phyloP scores from a whole-genome alignment of 495 filamentous ascomycete species.

The Podospora pseudopauciseta region DNA sequence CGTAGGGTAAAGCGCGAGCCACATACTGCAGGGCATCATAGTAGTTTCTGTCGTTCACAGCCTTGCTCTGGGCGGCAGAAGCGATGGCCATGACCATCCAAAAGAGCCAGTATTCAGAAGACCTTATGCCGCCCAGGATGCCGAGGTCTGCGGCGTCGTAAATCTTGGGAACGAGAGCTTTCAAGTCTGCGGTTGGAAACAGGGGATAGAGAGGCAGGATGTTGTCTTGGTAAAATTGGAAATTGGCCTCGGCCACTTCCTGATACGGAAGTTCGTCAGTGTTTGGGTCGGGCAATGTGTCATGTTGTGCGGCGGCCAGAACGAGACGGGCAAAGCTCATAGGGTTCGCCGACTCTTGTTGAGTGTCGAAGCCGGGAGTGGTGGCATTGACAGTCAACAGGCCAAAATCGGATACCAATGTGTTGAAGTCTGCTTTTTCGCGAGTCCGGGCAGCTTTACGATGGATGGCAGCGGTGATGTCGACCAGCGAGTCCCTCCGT shows the following conservation, averaged over 20 bases:
- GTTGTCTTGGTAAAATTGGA: constrained; percentile 80
- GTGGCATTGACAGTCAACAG: constrained; percentile 88
- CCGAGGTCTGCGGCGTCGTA: constrained; percentile 61
- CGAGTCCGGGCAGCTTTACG: constrained; percentile 55
- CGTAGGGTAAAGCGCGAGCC: constrained; percentile 64
- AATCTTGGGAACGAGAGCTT: constrained; percentile 70
- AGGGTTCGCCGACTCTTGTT: constrained; percentile 63
- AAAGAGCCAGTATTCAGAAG: constrained; percentile 77
- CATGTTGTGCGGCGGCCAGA: constrained; percentile 66
- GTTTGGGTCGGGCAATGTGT: constrained; percentile 53
- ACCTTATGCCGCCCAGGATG: constrained; percentile 42
- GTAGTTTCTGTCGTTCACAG: constrained; percentile 60
- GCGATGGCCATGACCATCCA: constrained; percentile 86
- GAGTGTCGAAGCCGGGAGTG: constrained; percentile 74
- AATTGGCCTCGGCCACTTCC: constrained; percentile 57
- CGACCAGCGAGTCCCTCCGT: constrained; percentile 56
- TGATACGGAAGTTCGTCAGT: constrained; percentile 62
- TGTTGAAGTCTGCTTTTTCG: constrained; percentile 74
- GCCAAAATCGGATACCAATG: constrained; percentile 77
- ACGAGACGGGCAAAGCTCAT: constrained; percentile 86
- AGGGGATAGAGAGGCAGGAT: constrained; percentile 75
- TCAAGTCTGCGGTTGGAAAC: constrained; percentile 70
- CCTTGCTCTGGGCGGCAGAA: constrained; percentile 66
- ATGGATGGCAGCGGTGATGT: constrained; percentile 56
- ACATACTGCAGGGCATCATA: constrained; percentile 63